Conservation (phyloP, 768 basidiomycete species). For the Kwoniella mangroviensis region DNA sequence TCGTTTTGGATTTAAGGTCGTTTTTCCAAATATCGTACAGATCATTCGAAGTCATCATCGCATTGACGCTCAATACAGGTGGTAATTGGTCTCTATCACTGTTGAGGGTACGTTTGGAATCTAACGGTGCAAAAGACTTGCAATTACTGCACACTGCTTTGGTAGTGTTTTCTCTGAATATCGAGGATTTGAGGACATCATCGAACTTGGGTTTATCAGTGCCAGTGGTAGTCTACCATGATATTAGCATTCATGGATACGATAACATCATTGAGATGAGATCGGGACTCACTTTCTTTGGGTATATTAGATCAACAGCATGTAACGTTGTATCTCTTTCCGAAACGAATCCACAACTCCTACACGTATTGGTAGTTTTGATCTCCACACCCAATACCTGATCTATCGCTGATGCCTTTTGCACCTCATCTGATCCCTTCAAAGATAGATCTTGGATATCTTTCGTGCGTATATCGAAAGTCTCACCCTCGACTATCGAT, state of each 20-base stretch:
- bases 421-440: constrained; percentile 33
- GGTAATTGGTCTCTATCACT: constrained; percentile 64
- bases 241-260: too few species aligned
- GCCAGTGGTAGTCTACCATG: too few species aligned
- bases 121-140: constrained; percentile 74
- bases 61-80: constrained; percentile 82
- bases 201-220: constrained; percentile 61
- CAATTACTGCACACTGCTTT: constrained; percentile 86
- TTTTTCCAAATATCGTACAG: constrained; percentile 71
- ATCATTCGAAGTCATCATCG: constrained; percentile 77
- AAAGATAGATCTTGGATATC: constrained; percentile 42
- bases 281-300: constrained; percentile 69
- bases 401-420: constrained; percentile 68
- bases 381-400: constrained; percentile 83
- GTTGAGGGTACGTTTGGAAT: constrained; percentile 70
- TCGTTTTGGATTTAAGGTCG: constrained; percentile 60
- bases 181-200: constrained; percentile 72
- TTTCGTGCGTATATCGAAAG: constrained; percentile 30
- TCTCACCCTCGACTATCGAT: constrained; percentile 39
- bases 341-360: constrained; percentile 70
- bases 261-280: background rate
- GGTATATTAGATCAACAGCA: constrained; percentile 83
- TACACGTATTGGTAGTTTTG: constrained; percentile 74
- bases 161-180: constrained; percentile 79
- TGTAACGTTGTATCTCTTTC: constrained; percentile 81